Evolutionary conservation across 495 filamentous ascomycete species (phyloP), one percentile per base, ranked within the genome.

Genomic region (Lophiotrema nucula): DNA sequence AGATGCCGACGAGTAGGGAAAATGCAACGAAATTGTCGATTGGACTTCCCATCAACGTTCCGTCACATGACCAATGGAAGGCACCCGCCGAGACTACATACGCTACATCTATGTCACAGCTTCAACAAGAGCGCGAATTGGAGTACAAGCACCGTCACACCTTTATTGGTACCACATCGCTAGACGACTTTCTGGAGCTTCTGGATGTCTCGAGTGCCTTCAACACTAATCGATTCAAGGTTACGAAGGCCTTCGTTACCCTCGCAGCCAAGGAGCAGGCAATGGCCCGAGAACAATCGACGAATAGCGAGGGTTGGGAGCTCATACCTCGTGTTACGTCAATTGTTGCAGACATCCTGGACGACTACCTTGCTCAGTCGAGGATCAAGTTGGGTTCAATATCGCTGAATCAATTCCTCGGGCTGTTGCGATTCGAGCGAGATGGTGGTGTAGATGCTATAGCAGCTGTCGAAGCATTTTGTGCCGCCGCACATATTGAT

Each of bases 81-180:
- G n/a, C n/a, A n/a, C n/a, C n/a, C n/a, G n/a, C n/a, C n/a, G n/a
- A n/a, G n/a, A n/a, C n/a, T n/a, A n/a, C n/a, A n/a, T n/a, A n/a
- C n/a, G n/a, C n/a, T n/a, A n/a, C n/a, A n/a, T n/a, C n/a, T n/a
- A n/a, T n/a, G n/a, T n/a, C n/a, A n/a, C n/a, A n/a, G n/a, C n/a
- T n/a, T n/a, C n/a, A n/a, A n/a, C n/a, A n/a, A n/a, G n/a, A n/a
- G 18, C 50, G 50, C 12, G 50, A 53, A 12, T 23, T 53, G 10
- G 50, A 53, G 22, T 53, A 53, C 50, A 23, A 53, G 18, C 50
- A 53, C 38, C 50, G 50, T 8, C 50, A 53, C 21, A 44, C 38
- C 19, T 53, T 53, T 22, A 53, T 53, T 25, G 50, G 50, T 19
- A 53, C 50, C 28, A 38, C 35, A 2, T 53, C 50, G 3, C 24